phyloP scores from a whole-genome alignment of 1,284 basidiomycete species.

The Boletus smithii region DNA sequence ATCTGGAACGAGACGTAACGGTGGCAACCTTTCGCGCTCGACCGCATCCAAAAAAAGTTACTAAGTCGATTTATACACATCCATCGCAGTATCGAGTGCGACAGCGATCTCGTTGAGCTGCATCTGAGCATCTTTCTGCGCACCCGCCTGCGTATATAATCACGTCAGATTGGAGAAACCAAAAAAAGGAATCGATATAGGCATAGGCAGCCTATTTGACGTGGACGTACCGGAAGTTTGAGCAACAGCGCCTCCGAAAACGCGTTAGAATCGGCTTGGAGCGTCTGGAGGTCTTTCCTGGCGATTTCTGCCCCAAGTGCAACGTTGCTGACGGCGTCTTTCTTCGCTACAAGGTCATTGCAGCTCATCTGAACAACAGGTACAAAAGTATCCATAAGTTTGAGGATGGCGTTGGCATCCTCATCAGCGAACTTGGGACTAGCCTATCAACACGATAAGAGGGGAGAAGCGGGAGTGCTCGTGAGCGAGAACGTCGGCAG shows the following conservation, averaged over 20 bases:
- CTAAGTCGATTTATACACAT: neutral
- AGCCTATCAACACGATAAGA: neutral
- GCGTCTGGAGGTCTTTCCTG: neutral
- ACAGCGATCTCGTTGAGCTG: neutral
- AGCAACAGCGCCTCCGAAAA: neutral
- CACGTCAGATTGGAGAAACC: neutral
- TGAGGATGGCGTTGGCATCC: neutral
- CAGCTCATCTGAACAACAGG: neutral
- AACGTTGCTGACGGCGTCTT: neutral
- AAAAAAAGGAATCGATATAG: neutral
- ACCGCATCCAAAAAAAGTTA: neutral
- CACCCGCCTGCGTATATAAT: neutral
- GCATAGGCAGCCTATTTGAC: too few species aligned
- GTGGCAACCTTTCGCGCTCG: too few species aligned
- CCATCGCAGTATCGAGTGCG: neutral
- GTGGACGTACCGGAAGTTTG: neutral
- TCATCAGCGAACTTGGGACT: neutral
- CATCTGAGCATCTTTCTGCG: neutral
- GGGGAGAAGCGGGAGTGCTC: neutral
- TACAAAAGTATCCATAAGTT: fast-evolving
- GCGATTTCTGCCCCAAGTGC: neutral
- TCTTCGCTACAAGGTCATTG: neutral
- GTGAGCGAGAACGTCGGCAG: neutral
- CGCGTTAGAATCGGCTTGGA: neutral
- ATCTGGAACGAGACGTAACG: neutral